Percentiles rank a stretch among this genome's conserved stretches.
Evolutionary conservation across 2,329 filamentous ascomycete species (phyloP).

Genomic region (Sporothrix protearum): DNA sequence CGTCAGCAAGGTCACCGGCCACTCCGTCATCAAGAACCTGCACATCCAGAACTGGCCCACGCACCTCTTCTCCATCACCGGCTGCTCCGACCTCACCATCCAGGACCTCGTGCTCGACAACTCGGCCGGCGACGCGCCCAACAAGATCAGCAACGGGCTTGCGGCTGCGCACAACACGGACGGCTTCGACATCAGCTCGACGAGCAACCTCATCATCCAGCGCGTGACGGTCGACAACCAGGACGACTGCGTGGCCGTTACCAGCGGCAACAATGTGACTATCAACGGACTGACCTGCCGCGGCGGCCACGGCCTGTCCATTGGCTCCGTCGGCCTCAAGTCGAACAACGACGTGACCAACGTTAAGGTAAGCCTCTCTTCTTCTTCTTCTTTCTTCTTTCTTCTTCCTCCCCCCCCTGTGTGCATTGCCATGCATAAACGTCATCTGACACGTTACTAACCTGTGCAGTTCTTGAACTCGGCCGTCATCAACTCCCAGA

Average conservation of each 20-base stretch:
- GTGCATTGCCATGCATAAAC: too few relatives aligned
- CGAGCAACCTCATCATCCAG: not conserved
- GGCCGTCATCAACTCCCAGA: not conserved
- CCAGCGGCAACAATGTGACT: not conserved
- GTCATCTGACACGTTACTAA: too few relatives aligned
- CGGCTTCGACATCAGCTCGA: not conserved
- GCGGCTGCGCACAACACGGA: not conserved
- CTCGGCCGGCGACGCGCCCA: not conserved
- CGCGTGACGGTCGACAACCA: not conserved
- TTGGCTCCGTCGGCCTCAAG: not conserved
- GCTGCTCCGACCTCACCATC: not conserved
- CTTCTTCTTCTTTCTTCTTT: too few relatives aligned
- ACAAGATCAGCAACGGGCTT: not conserved
- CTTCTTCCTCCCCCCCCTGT: too few relatives aligned
- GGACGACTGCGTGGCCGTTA: not conserved
- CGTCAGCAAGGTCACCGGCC: not conserved
- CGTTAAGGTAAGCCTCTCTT: too few relatives aligned
- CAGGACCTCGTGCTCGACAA: not conserved
- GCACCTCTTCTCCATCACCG: not conserved
- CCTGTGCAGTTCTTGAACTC: not conserved
- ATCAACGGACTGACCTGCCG: not conserved
- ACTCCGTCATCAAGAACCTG: not conserved
- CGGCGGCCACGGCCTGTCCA: constrained; percentile 3
- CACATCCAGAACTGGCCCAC: not conserved
- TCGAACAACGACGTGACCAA: constrained; percentile 2